Conservation (phyloP, 129 eudicot genomes). For the Centaurea solstitialis region DNA sequence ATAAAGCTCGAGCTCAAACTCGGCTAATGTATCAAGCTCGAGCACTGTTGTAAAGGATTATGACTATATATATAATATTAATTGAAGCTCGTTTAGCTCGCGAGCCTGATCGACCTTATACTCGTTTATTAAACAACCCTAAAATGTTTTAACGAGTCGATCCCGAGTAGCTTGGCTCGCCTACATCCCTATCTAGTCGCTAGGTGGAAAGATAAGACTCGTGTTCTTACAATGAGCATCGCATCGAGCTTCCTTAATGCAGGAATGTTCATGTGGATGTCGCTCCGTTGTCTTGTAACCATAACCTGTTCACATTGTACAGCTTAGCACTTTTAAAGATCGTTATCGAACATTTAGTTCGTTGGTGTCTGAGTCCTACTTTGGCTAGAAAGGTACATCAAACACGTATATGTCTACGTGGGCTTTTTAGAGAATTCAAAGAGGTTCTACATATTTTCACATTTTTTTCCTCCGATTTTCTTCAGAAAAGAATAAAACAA, state of each 20-base stretch:
- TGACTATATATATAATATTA: too few species aligned
- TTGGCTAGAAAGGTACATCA: background rate
- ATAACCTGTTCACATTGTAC: conserved; percentile 50
- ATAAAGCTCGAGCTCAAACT: too few species aligned
- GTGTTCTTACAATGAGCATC: conserved; percentile 84
- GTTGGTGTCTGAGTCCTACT: background rate
- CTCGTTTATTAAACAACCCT: too few species aligned
- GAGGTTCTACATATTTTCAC: background rate
- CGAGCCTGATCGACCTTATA: too few species aligned
- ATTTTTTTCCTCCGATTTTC: background rate
- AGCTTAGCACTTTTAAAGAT: conserved; percentile 7
- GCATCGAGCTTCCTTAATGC: conserved; percentile 80
- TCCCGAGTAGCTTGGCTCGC: too few species aligned
- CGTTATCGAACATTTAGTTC: background rate
- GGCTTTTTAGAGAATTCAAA: background rate
- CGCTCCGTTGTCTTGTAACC: conserved; percentile 73
- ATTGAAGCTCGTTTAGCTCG: too few species aligned
- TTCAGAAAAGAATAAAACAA: background rate
- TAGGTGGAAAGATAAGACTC: background rate
- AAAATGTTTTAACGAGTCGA: too few species aligned
- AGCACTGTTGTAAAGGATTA: too few species aligned
- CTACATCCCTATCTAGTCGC: background rate
- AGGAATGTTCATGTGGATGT: conserved; percentile 78
- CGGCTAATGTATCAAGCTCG: too few species aligned
- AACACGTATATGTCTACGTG: background rate